phyloP scores from a whole-genome alignment of 257 asterid genomes.

The Catharanthus roseus region DNA sequence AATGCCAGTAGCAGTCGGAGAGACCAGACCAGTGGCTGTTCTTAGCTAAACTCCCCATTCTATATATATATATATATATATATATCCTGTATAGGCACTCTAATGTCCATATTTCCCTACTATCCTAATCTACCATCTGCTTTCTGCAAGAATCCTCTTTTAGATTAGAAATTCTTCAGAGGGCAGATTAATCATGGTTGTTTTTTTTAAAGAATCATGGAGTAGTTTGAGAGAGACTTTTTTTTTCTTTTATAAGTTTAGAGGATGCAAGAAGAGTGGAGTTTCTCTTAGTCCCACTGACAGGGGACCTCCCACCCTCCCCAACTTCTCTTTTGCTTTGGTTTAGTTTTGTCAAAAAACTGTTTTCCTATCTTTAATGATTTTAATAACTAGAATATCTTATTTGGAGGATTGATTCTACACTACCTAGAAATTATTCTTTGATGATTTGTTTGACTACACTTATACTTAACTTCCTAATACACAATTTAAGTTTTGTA shows the following conservation, averaged over 20 bases:
- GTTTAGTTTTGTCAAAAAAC: neutral
- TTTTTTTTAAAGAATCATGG: constrained; percentile 14
- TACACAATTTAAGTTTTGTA: too few species aligned
- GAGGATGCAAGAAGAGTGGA: neutral
- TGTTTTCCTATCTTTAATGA: neutral
- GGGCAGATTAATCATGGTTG: constrained; percentile 15
- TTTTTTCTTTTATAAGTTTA: constrained; percentile 12
- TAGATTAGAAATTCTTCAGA: constrained; percentile 25
- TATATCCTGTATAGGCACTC: constrained; percentile 15
- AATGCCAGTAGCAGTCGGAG: constrained; percentile 17
- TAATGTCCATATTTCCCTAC: constrained; percentile 16
- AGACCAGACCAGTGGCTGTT: constrained; percentile 18
- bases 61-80: too few species aligned
- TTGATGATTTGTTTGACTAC: too few species aligned
- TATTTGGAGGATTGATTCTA: too few species aligned
- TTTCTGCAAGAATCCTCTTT: constrained; percentile 22
- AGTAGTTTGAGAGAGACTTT: neutral
- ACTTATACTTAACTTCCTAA: too few species aligned
- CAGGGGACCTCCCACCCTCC: neutral
- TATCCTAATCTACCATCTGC: neutral
- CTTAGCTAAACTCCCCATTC: constrained; percentile 38
- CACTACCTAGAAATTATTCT: too few species aligned
- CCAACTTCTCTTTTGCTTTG: neutral
- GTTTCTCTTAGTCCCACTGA: neutral
- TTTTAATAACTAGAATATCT: too few species aligned